Evolutionary conservation across 2,329 filamentous ascomycete species (phyloP).

Genomic region (Massarina eburnea): DNA sequence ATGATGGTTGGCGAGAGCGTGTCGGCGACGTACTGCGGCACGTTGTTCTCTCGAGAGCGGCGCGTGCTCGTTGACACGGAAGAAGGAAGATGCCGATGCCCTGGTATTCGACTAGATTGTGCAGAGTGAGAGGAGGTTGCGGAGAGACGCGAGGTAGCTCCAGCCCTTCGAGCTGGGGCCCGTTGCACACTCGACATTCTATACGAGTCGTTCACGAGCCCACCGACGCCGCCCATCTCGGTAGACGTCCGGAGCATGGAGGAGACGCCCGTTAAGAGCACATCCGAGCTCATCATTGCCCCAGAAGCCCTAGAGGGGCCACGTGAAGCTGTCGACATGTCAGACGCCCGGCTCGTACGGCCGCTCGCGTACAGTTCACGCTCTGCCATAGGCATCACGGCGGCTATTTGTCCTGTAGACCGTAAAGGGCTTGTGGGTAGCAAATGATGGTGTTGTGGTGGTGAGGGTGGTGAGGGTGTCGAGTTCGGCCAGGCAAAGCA

Average conservation of each 20-base stretch:
- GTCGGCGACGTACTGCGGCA: constrained; percentile 44
- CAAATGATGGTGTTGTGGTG: background rate
- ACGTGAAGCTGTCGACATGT: constrained; percentile 44
- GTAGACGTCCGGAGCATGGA: constrained; percentile 55
- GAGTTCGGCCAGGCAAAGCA: background rate
- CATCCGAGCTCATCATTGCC: constrained; percentile 31
- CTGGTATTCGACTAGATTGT: constrained; percentile 43
- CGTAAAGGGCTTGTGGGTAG: background rate
- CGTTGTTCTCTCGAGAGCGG: constrained; percentile 46
- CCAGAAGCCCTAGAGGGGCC: constrained; percentile 31
- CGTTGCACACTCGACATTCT: constrained; percentile 43
- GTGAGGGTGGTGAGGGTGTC: constrained; percentile 7
- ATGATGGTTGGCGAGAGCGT: constrained; percentile 38
- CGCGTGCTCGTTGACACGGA: constrained; percentile 40
- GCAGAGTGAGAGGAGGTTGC: constrained; percentile 45
- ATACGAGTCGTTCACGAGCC: constrained; percentile 40
- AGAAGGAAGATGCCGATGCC: constrained; percentile 41
- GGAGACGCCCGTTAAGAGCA: constrained; percentile 45
- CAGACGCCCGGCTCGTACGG: constrained; percentile 51
- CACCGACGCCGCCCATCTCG: constrained; percentile 50
- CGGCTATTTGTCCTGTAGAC: constrained; percentile 1
- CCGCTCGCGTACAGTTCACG: constrained; percentile 49
- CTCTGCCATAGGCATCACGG: constrained; percentile 49
- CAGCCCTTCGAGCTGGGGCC: constrained; percentile 35
- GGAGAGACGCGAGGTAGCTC: constrained; percentile 42